Percentiles rank a stretch among this genome's conserved stretches.
These are phyloP conservation scores for Fusarium albidum DNA, from an alignment of 2,329 filamentous ascomycete genomes.

Conservation along the genomic window DNA sequence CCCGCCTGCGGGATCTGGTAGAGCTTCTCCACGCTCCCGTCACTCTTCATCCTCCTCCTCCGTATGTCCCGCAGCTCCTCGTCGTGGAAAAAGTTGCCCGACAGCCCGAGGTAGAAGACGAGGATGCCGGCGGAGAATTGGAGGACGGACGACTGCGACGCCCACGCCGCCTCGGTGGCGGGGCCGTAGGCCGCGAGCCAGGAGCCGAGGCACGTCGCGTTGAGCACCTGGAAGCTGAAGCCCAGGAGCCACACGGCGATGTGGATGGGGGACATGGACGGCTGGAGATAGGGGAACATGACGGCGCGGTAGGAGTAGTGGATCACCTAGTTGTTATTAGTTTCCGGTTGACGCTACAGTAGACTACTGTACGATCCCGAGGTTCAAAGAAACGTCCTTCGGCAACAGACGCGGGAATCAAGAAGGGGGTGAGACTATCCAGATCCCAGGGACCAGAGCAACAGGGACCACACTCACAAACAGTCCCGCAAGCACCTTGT, in stretches of 20 bases:
- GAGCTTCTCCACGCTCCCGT: slow-evolving; percentile 68
- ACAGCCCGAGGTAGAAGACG: slow-evolving; percentile 79
- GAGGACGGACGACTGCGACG: slow-evolving; percentile 45
- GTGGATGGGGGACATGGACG: slow-evolving; percentile 93
- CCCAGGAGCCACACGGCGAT: slow-evolving; percentile 70
- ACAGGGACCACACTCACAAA: slow-evolving; percentile 58
- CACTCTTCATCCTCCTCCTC: slow-evolving; percentile 58
- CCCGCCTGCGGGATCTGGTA: slow-evolving; percentile 88
- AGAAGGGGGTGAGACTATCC: background rate
- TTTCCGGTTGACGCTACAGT: slow-evolving; percentile 8
- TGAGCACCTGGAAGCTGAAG: slow-evolving; percentile 78
- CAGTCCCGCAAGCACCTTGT: slow-evolving; percentile 76
- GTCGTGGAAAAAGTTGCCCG: slow-evolving; percentile 88
- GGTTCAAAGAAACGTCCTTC: slow-evolving; percentile 9
- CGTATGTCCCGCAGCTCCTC: slow-evolving; percentile 89
- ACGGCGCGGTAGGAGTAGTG: slow-evolving; percentile 94
- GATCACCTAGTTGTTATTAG: slow-evolving; percentile 60
- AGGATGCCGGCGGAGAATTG: slow-evolving; percentile 71
- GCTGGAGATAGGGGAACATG: slow-evolving; percentile 81
- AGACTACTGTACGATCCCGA: slow-evolving; percentile 13
- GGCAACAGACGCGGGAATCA: slow-evolving; percentile 21
- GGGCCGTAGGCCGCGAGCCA: slow-evolving; percentile 87
- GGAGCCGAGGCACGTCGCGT: slow-evolving; percentile 78
- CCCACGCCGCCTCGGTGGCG: slow-evolving; percentile 63
- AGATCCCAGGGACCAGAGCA: too few species aligned